phyloP scores from a whole-genome alignment of 179 eudicot species.

The Vitellaria paradoxa region DNA sequence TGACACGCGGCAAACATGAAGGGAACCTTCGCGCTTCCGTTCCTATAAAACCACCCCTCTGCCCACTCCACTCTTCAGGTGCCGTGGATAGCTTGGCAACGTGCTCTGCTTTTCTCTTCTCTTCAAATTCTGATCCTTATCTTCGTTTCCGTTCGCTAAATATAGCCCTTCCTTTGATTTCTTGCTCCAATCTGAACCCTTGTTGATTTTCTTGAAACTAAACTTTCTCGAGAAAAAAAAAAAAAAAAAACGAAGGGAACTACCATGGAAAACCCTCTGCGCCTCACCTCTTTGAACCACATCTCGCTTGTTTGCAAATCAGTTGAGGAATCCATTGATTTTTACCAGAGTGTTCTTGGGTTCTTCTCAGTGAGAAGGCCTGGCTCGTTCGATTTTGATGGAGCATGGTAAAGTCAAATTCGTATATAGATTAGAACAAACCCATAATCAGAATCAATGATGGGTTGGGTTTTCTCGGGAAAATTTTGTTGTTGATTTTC shows the following conservation, averaged over 20 bases:
- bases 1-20: no score
- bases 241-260: conserved; percentile 42
- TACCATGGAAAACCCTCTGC: conserved; percentile 54
- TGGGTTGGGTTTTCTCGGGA: neutral
- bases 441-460: neutral
- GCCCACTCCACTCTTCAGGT: no score
- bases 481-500: neutral
- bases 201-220: neutral
- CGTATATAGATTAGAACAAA: neutral
- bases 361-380: conserved; percentile 72
- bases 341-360: conserved; percentile 72
- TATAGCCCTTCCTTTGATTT: no score
- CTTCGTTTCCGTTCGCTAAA: no score
- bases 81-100: no score
- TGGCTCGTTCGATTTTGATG: conserved; percentile 62
- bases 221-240: conserved; percentile 14
- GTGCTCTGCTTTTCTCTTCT: no score
- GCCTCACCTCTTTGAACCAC: conserved; percentile 64
- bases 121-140: no score
- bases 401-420: conserved; percentile 59
- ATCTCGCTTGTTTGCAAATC: conserved; percentile 69
- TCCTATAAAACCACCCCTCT: no score
- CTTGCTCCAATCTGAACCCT: neutral
- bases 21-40: no score
- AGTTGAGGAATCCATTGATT: conserved; percentile 57